A percentile compares a stretch with the other conserved stretches of the same genome.
Conservation (phyloP, 257 asterid genomes). For the Salvia splendens region DNA sequence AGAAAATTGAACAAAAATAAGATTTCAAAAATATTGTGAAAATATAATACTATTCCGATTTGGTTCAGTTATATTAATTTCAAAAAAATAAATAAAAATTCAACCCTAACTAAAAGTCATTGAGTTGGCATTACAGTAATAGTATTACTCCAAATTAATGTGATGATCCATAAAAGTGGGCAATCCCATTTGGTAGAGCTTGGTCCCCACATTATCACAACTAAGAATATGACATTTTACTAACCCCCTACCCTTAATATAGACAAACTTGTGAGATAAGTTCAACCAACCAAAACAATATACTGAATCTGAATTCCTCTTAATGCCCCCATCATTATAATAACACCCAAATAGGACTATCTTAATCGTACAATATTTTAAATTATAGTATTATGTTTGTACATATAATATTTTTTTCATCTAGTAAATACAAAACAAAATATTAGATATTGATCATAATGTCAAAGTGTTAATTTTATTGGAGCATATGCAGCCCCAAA, state of each 20-base stretch:
- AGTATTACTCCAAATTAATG: not conserved
- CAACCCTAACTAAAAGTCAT: not conserved
- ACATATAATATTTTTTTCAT: not conserved
- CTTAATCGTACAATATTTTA: not conserved
- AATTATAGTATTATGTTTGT: not conserved
- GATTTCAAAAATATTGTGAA: too few species aligned
- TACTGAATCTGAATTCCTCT: constrained; percentile 1
- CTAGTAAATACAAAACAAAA: not conserved
- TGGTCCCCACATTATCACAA: constrained; percentile 48
- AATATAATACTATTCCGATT: too few species aligned
- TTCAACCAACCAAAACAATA: not conserved
- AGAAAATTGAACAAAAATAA: too few species aligned
- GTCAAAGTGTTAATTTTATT: not conserved
- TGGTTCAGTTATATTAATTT: too few species aligned
- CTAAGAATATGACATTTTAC: constrained; percentile 44
- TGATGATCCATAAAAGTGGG: constrained; percentile 23
- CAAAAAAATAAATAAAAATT: too few species aligned
- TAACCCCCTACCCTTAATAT: constrained; percentile 35
- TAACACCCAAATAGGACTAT: not conserved
- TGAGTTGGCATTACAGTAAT: not conserved
- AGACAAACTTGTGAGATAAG: constrained; percentile 30
- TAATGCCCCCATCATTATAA: constrained; percentile 16
- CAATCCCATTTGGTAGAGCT: constrained; percentile 27
- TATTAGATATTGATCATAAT: not conserved
- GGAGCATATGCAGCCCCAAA: constrained; percentile 19